These are phyloP conservation scores for Neurospora sp. DNA, from an alignment of 495 filamentous ascomycete species.

Conservation along the genomic window DNA sequence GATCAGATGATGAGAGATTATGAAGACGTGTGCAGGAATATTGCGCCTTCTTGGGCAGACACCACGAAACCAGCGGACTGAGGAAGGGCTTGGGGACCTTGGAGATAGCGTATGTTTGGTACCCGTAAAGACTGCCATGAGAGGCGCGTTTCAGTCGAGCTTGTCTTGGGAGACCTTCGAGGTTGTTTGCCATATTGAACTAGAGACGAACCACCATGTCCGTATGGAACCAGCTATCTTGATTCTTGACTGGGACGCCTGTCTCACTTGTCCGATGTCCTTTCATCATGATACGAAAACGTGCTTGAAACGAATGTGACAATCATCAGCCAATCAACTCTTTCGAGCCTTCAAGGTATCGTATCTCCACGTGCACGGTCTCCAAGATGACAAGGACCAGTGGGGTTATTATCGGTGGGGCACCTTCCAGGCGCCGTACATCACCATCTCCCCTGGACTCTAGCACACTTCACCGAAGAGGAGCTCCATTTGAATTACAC, in stretches of 20 bases:
- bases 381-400: conserved; percentile 5
- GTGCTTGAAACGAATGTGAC: background rate
- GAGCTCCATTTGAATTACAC: background rate
- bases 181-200: background rate
- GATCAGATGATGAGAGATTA: conserved; percentile 62
- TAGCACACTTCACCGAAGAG: background rate
- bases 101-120: background rate
- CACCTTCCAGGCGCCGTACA: background rate
- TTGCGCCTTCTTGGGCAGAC: conserved; percentile 80
- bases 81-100: background rate
- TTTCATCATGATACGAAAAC: background rate
- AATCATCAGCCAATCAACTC: background rate
- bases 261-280: background rate
- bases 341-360: background rate
- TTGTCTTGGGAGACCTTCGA: background rate
- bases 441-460: background rate
- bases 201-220: background rate
- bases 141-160: background rate
- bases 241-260: background rate
- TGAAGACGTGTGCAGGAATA: conserved; percentile 65
- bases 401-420: conserved; percentile 1
- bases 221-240: background rate
- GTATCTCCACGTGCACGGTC: background rate
- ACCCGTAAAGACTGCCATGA: background rate
- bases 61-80: conserved; percentile 53